phyloP scores from a whole-genome alignment of 2,329 filamentous ascomycete genomes.

The Pseudopyricularia cyperi region DNA sequence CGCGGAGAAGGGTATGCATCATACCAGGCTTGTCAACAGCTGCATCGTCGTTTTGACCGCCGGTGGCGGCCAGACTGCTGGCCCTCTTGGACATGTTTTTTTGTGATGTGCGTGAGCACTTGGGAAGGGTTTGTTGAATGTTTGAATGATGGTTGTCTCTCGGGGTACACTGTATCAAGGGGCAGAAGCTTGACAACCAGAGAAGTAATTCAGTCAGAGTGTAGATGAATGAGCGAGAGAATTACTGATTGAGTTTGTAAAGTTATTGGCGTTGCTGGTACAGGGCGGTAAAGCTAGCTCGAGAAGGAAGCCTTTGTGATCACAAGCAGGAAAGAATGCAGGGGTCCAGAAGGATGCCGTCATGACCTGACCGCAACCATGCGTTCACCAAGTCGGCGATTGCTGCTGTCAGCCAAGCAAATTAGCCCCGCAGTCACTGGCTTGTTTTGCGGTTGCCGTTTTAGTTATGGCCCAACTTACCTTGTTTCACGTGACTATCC shows the following conservation, averaged over 20 bases:
- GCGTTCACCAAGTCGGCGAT: too few relatives aligned
- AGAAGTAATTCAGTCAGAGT: too few relatives aligned
- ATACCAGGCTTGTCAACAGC: constrained; percentile 1
- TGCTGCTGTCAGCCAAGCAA: neutral
- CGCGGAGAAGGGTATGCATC: neutral
- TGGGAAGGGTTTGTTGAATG: too few relatives aligned
- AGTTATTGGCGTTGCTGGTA: neutral
- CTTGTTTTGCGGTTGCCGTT: neutral
- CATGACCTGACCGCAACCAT: constrained; percentile 1
- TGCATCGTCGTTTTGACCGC: neutral
- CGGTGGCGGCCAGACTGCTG: constrained; percentile 6
- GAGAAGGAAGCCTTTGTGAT: constrained; percentile 2
- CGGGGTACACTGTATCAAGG: too few relatives aligned
- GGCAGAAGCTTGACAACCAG: too few relatives aligned
- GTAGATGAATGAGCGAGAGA: neutral
- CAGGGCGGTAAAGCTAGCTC: constrained; percentile 2
- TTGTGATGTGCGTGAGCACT: neutral
- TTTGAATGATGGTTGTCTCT: too few relatives aligned
- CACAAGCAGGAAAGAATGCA: constrained; percentile 3
- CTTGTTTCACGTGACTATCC: neutral
- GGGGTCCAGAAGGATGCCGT: constrained; percentile 3
- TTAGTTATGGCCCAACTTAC: neutral
- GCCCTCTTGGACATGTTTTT: constrained; percentile 9
- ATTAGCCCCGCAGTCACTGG: neutral
- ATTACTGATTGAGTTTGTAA: neutral